Conservation (phyloP, 2,329 filamentous ascomycete species). For the Colletotrichum sp. region DNA sequence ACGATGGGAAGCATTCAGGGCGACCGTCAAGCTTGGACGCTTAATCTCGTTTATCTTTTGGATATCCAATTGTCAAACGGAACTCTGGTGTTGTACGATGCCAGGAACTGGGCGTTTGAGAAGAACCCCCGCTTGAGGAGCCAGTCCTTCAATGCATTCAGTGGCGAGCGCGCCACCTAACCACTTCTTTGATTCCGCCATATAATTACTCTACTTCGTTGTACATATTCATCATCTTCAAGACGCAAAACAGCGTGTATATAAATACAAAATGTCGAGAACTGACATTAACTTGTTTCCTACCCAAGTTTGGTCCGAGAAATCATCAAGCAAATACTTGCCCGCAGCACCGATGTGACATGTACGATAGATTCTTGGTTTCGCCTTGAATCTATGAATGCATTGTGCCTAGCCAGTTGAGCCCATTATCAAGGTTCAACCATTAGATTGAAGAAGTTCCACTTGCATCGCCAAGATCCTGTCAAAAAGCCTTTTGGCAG, state of each 20-base stretch:
- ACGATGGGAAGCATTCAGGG: conserved; percentile 6
- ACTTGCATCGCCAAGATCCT: background rate
- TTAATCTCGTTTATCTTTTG: background rate
- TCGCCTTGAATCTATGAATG: background rate
- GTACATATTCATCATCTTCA: background rate
- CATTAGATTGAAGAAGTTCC: background rate
- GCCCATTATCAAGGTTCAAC: background rate
- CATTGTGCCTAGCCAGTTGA: background rate
- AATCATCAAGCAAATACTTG: background rate
- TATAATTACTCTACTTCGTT: background rate
- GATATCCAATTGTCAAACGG: conserved; percentile 13
- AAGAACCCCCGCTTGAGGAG: conserved; percentile 2
- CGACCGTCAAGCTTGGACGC: background rate
- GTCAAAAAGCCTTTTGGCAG: background rate
- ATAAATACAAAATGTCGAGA: background rate
- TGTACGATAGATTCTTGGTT: background rate
- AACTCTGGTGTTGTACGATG: conserved; percentile 7
- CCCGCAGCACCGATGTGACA: background rate
- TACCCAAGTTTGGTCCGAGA: background rate
- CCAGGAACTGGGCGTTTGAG: conserved; percentile 2
- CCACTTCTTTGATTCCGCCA: background rate
- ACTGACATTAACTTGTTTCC: background rate
- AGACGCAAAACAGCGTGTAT: background rate
- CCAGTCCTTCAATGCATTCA: background rate
- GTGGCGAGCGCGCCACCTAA: background rate